phyloP scores from a whole-genome alignment of 768 basidiomycete genomes.

The Lyophyllum shimeji region DNA sequence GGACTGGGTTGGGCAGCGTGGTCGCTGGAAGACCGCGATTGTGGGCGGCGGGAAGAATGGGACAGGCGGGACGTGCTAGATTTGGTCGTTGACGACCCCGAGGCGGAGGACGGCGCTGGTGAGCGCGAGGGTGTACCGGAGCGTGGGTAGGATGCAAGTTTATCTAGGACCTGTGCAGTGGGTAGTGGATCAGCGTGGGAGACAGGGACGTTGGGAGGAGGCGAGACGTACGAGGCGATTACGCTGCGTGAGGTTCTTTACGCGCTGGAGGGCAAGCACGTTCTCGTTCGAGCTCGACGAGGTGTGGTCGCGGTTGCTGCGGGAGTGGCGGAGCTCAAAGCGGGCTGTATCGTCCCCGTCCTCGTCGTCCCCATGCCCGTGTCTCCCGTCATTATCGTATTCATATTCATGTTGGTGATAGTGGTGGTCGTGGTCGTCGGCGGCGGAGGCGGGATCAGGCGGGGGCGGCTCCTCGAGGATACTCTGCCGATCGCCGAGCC shows the following conservation, averaged over 20 bases:
- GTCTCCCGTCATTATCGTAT: background rate
- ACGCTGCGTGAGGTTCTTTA: slow-evolving; percentile 67
- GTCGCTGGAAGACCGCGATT: too few species aligned
- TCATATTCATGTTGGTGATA: background rate
- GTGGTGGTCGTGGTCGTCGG: too few species aligned
- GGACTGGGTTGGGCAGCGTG: too few species aligned
- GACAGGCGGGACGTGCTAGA: slow-evolving; percentile 31
- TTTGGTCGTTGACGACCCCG: slow-evolving; percentile 28
- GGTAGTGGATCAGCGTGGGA: slow-evolving; percentile 4
- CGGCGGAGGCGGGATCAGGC: too few species aligned
- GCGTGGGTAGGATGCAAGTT: slow-evolving; percentile 59
- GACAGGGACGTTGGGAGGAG: slow-evolving; percentile 14
- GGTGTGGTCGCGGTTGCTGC: too few species aligned
- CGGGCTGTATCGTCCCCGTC: slow-evolving; percentile 55
- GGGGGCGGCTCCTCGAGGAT: slow-evolving; percentile 49
- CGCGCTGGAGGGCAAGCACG: slow-evolving; percentile 60
- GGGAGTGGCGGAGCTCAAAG: slow-evolving; percentile 27
- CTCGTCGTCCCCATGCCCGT: slow-evolving; percentile 45
- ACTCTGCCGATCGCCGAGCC: slow-evolving; percentile 20
- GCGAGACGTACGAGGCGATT: slow-evolving; percentile 63
- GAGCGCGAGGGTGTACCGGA: slow-evolving; percentile 49
- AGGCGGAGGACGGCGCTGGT: slow-evolving; percentile 19
- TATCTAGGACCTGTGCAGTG: slow-evolving; percentile 57
- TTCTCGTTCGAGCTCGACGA: slow-evolving; percentile 47
- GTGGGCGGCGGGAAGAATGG: slow-evolving; percentile 19